Evolutionary conservation across 768 basidiomycete species (phyloP), one percentile per base, ranked within the genome.

Genomic region (Collybia sp.): DNA sequence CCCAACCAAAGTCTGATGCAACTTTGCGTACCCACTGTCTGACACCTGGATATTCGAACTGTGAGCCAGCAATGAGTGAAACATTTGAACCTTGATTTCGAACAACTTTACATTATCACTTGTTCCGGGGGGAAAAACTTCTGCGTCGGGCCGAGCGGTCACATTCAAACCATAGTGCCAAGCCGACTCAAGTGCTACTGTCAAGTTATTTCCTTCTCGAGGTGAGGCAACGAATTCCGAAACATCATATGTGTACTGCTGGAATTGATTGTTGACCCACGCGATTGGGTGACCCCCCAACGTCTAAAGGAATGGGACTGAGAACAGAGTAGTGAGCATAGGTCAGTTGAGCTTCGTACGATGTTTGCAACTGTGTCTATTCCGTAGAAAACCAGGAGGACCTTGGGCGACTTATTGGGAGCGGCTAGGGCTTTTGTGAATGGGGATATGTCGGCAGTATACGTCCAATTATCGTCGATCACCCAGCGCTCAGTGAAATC

Each of bases 201-300:
- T 77, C 30, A 82, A 45, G 35, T 80, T 77, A 10, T 57, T 69
- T 47, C 72, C 58, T 12, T 54, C 56, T 5, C 57, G 47, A 2
- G 69, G 62, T 11, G 67, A 57, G 0, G 56, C 52, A 12, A 77
- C 56, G n/a, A 69, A 57, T 15, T 66, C 60, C 2, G 77, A 69
- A 6, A 80, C 67, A 45, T 82, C 77, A 49, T 70, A 79, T 10
- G 65, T 65, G 51, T 77, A 77, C 58, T 78, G 79, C 31, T 66
- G 69, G 58, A 80, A 80, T 52, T 79, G 70, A 52, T 81, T 79
- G 57, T 76, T 73, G 25, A 79, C 75, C 77, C 77, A 80, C 12
- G 76, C 73, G 16, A 82, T 61, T 5, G 78, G 71, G 18, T 77
- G 67, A 8, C 71, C 75, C 6, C 68, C 69, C 6, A 81, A 61